Percentiles rank a stretch among this genome's conserved stretches.
These are phyloP conservation scores for Scheffersomyces ergatensis DNA, from an alignment of 805 yeast genomes.

Conservation along the genomic window DNA sequence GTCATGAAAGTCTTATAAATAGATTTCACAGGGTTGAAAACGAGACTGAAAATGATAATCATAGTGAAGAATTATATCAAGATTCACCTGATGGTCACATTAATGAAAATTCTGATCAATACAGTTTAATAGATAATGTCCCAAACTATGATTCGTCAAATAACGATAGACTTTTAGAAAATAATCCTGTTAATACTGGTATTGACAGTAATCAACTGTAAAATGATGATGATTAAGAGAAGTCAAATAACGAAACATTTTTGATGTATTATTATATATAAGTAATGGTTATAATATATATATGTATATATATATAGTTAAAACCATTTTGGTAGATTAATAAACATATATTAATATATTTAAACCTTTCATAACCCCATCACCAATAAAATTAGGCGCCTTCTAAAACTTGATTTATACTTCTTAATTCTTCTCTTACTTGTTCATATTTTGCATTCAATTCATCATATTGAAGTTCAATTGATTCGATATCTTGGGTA, in stretches of 20 bases:
- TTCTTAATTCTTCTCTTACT: constrained; percentile 11
- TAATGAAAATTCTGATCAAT: constrained; percentile 8
- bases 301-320: no score
- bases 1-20: not conserved
- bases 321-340: no score
- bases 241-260: not conserved
- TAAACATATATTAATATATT: no score
- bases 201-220: not conserved
- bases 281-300: no score
- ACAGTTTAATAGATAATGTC: constrained; percentile 26
- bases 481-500: constrained; percentile 6
- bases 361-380: no score
- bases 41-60: not conserved
- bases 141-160: constrained; percentile 30
- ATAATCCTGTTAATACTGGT: not conserved
- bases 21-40: no score
- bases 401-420: constrained; percentile 9
- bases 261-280: not conserved
- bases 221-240: no score
- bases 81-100: not conserved
- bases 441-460: constrained; percentile 3
- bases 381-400: constrained; percentile 4
- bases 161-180: constrained; percentile 20
- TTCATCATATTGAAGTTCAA: constrained; percentile 10
- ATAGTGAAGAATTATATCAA: not conserved